Base-by-base conservation (phyloP, 805 yeast species). In the Limtongozyma cylindracea region DNA sequence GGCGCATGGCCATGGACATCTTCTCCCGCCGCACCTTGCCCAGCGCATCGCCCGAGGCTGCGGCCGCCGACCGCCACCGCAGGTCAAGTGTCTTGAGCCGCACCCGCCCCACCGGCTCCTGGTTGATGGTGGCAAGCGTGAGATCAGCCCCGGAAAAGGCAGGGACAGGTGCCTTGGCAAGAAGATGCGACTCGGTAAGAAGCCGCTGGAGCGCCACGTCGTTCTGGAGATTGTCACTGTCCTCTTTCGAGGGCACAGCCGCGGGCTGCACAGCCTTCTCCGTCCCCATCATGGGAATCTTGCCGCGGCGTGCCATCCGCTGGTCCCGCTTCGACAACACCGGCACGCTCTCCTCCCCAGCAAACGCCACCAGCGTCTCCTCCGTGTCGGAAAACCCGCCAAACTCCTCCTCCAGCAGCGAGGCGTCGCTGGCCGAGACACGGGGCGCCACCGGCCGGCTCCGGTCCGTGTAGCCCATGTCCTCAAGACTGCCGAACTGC, bases 1-100 rank as follows among this genome's bases (percentile, higher is more conserved):
- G 74, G 25, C 95, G 58, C 53, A 78, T 64, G 11, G 60, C 41
- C 80, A 88, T 82, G 11, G 96, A 93, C 63, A 78, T 76, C 23
- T 67, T 73, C 31, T 74, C 88, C 17, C 70, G 41, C 24, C 47
- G 60, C 32, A 33, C 37, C 11, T 9, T n/a, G 5, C 8, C 5
- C 17, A 45, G 45, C 14, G 38, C 41, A 10, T 56, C 70, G 27
- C 57, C 55, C 31, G 50, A 49, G 3, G 24, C 23, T 2, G 55
- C 34, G 1, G 56, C 37, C 2, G 64, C 28, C 8, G 47, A 41
- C 9, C 59, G 43, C 25, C 74, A 44, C 25, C 84, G 49, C 19
- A 61, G 55, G 24, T 63, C 63, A 21, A 73, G 38, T 0, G 77
- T 63, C 28, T 72, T 56, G 23, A 58, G 56, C 26, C 84, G 49